These are phyloP conservation scores for Cytospora mali DNA, from an alignment of 2,329 filamentous ascomycete species.

Conservation along the genomic window DNA sequence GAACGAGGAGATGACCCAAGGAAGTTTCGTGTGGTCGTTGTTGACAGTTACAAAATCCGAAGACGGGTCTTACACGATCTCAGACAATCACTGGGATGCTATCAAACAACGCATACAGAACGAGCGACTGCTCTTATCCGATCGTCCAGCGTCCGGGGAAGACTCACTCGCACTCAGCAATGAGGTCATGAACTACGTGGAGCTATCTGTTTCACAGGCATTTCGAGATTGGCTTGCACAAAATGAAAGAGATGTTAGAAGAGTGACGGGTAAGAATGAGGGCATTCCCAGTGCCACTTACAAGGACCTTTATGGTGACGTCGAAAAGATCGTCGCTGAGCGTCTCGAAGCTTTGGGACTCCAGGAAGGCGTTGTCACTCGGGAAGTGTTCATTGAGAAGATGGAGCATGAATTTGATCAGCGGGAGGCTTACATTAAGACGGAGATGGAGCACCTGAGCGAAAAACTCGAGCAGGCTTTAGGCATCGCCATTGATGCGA, in stretches of 20 bases:
- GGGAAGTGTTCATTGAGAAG: slow-evolving; percentile 51
- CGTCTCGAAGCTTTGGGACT: slow-evolving; percentile 30
- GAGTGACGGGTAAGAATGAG: slow-evolving; percentile 1
- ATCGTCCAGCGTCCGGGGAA: not conserved
- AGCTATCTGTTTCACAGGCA: slow-evolving; percentile 40
- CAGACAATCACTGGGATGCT: slow-evolving; percentile 51
- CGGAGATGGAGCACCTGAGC: slow-evolving; percentile 44
- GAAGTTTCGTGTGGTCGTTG: slow-evolving; percentile 43
- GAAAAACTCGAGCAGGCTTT: slow-evolving; percentile 31
- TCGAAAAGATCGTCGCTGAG: slow-evolving; percentile 39
- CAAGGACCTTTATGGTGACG: slow-evolving; percentile 31
- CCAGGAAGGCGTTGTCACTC: slow-evolving; percentile 46
- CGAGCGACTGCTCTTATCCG: slow-evolving; percentile 35
- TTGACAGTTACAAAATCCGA: slow-evolving; percentile 48
- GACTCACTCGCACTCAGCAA: not conserved
- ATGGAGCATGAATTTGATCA: slow-evolving; percentile 44
- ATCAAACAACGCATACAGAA: slow-evolving; percentile 46
- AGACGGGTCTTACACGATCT: slow-evolving; percentile 43
- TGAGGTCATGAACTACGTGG: slow-evolving; percentile 20
- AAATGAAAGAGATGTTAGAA: slow-evolving; percentile 44
- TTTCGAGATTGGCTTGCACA: slow-evolving; percentile 58
- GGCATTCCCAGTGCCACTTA: slow-evolving; percentile 14
- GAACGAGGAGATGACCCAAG: slow-evolving; percentile 53
- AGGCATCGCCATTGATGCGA: slow-evolving; percentile 37
- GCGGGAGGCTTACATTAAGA: slow-evolving; percentile 44